Conservation (phyloP, 371 early-diverging fungal genomes). For the Zopfochytrium polystomum region DNA sequence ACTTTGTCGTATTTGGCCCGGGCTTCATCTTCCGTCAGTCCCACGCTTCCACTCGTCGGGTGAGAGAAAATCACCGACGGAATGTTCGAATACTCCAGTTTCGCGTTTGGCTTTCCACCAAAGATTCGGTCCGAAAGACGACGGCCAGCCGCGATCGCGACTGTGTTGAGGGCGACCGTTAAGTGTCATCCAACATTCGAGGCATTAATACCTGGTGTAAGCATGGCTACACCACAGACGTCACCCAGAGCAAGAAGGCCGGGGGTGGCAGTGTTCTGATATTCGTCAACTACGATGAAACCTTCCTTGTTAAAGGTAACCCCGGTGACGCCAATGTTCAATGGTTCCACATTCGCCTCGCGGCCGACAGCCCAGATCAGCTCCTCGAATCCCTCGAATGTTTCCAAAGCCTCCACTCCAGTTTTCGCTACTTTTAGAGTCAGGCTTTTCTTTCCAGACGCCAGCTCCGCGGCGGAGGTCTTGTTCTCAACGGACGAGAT, state of each 20-base stretch:
- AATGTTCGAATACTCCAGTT: slow-evolving; percentile 89
- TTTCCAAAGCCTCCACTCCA: slow-evolving; percentile 4
- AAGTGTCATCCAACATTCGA: neutral
- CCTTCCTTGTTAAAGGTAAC: slow-evolving; percentile 64
- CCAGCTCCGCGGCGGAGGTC: slow-evolving; percentile 20
- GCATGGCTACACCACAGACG: slow-evolving; percentile 83
- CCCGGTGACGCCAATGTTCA: slow-evolving; percentile 67
- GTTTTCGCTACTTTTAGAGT: slow-evolving; percentile 23
- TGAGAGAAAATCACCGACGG: slow-evolving; percentile 97
- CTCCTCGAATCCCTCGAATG: slow-evolving; percentile 41
- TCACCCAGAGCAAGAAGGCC: slow-evolving; percentile 92
- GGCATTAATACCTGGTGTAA: slow-evolving; percentile 72
- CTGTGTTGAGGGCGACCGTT: slow-evolving; percentile 13
- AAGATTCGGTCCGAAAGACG: slow-evolving; percentile 88
- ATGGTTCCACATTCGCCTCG: slow-evolving; percentile 63
- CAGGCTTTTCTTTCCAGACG: slow-evolving; percentile 45
- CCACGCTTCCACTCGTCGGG: slow-evolving; percentile 87
- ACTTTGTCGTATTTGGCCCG: slow-evolving; percentile 68
- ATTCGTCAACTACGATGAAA: slow-evolving; percentile 76
- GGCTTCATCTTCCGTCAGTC: slow-evolving; percentile 85
- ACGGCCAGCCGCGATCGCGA: slow-evolving; percentile 92
- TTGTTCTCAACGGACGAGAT: slow-evolving; percentile 53
- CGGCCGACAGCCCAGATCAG: slow-evolving; percentile 75
- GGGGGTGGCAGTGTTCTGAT: slow-evolving; percentile 71
- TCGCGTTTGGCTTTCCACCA: slow-evolving; percentile 67